A percentile compares a stretch with the other conserved stretches of the same genome.
These are phyloP conservation scores for Raddia guianensis DNA, from an alignment of 176 grass and related monocot genomes.

Conservation along the genomic window DNA sequence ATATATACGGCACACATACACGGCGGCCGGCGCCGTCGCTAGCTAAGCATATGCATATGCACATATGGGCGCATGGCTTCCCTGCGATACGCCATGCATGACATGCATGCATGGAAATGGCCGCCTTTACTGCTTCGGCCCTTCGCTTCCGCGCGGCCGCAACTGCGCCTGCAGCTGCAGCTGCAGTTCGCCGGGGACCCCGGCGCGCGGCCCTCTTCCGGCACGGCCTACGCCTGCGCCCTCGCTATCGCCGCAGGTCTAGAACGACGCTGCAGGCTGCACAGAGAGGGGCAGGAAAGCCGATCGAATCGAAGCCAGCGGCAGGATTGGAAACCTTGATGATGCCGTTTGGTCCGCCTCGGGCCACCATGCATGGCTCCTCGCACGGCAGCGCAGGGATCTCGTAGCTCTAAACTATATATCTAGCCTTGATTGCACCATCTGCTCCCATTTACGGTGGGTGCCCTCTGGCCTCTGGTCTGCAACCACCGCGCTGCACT, in stretches of 20 bases:
- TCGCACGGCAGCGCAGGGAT: background rate
- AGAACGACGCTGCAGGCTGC: background rate
- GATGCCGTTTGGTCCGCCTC: background rate
- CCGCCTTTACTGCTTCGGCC: background rate
- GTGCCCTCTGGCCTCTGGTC: too few relatives aligned
- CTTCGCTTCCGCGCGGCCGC: too few relatives aligned
- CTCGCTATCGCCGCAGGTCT: background rate
- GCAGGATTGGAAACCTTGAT: background rate
- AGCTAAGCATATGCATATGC: too few relatives aligned
- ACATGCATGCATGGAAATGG: background rate
- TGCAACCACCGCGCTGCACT: background rate
- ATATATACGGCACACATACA: too few relatives aligned
- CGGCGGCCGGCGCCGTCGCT: too few relatives aligned
- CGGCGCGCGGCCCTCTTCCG: slow-evolving; percentile 2
- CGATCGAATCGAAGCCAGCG: slow-evolving; percentile 5
- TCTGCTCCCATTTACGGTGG: background rate
- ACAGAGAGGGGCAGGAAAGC: too few relatives aligned
- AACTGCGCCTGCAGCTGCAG: background rate
- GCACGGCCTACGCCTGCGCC: background rate
- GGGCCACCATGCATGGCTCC: background rate
- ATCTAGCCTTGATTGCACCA: background rate
- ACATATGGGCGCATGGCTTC: too few relatives aligned
- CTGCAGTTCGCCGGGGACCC: background rate
- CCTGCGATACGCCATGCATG: background rate
- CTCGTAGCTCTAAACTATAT: background rate